phyloP scores from a whole-genome alignment of 805 yeast genomes.

The Candida arabinofermentans region DNA sequence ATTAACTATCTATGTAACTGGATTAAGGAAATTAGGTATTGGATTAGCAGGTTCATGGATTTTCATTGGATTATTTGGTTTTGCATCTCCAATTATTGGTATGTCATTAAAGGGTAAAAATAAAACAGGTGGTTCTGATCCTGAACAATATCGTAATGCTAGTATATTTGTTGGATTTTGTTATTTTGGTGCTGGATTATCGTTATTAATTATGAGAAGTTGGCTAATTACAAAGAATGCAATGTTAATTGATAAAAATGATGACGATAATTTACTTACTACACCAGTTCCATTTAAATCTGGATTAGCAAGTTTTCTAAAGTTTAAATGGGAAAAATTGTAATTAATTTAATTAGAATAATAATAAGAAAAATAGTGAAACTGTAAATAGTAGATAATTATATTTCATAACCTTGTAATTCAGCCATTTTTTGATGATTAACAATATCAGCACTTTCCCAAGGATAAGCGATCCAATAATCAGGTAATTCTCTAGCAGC shows the following conservation, averaged over 20 bases:
- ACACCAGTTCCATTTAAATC: conserved; percentile 10
- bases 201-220: conserved; percentile 46
- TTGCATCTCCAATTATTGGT: conserved; percentile 62
- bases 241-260: conserved; percentile 10
- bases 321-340: conserved; percentile 12
- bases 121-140: conserved; percentile 22
- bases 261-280: conserved; percentile 20
- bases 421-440: conserved; percentile 67
- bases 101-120: conserved; percentile 41
- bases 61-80: conserved; percentile 44
- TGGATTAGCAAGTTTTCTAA: conserved; percentile 5
- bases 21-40: conserved; percentile 48
- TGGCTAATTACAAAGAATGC: conserved; percentile 50
- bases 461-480: conserved; percentile 82
- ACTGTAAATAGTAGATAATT: background rate
- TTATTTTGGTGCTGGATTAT: conserved; percentile 42
- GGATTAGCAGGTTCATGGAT: conserved; percentile 48
- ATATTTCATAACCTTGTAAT: conserved; percentile 65
- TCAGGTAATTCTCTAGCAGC: conserved; percentile 77
- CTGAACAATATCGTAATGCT: conserved; percentile 48
- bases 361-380: background rate
- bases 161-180: conserved; percentile 58
- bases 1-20: conserved; percentile 48
- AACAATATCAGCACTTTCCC: conserved; percentile 79
- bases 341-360: background rate